Conservation (phyloP, 345 rosid genomes). For the Gossypioides kirkii region DNA sequence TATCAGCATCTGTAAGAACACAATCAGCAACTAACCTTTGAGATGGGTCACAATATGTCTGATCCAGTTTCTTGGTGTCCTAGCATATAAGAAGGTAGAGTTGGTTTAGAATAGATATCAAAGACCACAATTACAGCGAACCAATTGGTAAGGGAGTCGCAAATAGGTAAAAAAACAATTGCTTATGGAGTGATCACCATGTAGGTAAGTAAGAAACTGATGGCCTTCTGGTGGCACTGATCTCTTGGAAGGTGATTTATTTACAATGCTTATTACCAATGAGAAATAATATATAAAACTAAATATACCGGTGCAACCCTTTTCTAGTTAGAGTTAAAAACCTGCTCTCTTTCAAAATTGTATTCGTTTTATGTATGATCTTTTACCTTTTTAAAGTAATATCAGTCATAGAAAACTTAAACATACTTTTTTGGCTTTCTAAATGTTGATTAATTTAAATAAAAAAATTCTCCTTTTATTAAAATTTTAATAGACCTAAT, state of each 20-base stretch:
- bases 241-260: not conserved
- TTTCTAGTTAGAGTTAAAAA: not conserved
- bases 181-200: not conserved
- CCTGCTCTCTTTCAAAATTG: not conserved
- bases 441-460: not conserved
- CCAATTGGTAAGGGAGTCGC: not conserved
- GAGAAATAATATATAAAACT: not conserved
- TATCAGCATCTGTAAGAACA: slow-evolving; percentile 68
- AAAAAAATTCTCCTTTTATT: not conserved
- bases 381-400: not conserved
- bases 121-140: not conserved
- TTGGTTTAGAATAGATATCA: slow-evolving; percentile 15
- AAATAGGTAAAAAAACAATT: not conserved
- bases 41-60: slow-evolving; percentile 82
- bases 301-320: not conserved
- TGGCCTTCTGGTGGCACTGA: not conserved
- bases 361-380: not conserved
- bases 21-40: slow-evolving; percentile 97
- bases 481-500: not conserved
- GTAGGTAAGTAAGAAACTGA: not conserved
- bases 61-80: slow-evolving; percentile 84
- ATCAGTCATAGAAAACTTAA: not conserved
- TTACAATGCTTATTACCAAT: not conserved
- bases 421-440: not conserved
- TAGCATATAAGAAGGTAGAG: slow-evolving; percentile 25